Base-by-base conservation (phyloP, 1,284 basidiomycete species). In the Sanghuangporus sanghuang region DNA sequence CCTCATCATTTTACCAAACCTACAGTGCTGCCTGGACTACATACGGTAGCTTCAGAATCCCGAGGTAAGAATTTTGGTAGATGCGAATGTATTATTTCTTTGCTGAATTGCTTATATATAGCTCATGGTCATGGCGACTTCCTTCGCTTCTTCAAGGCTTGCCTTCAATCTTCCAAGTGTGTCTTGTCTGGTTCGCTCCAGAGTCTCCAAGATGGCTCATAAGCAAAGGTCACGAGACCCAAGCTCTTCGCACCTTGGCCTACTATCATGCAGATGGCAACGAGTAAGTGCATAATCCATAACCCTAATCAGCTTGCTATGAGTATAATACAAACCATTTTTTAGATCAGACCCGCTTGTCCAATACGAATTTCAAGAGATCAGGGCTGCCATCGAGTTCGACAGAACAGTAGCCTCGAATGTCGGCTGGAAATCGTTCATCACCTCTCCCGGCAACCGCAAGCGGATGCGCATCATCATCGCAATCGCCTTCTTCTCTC, bases 201-300 rank as follows among this genome's bases (percentile, higher is more conserved):
- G 84, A 87, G 68, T 84, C 82, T 0, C 85, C 85, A 3, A 78
- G 85, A 67, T 87, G 81, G 81, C 76, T 86, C 5, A 74, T 85
- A 57, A 79, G 77, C 65, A 81, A 83, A 68, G 82, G 82, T 42
- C 72, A 77, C 56, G 78, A 83, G 54, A 74, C 70, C 6, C 73
- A 84, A 66, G 84, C 84, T 1, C 74, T 82, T 16, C 69, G 75
- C 40, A 78, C 75, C 3, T 73, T 85, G 11, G 82, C 81, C 0
- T 81, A 83, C 68, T 85, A 83, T 68, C 83, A 85, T 67, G 82
- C 81, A 3, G 75, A 80, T 23, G 81, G 83, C 14, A 77, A 85
- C 58, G 74, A 78, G 78, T 82, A 68, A 69, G 76, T 53, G 57
- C 36, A 18, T 12, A 6, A 6, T 49, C 2, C 32, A 83, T 1